A percentile compares a stretch with the other conserved stretches of the same genome.
Evolutionary conservation across 179 eudicot species (phyloP).

Genomic region (Silene vulgaris): DNA sequence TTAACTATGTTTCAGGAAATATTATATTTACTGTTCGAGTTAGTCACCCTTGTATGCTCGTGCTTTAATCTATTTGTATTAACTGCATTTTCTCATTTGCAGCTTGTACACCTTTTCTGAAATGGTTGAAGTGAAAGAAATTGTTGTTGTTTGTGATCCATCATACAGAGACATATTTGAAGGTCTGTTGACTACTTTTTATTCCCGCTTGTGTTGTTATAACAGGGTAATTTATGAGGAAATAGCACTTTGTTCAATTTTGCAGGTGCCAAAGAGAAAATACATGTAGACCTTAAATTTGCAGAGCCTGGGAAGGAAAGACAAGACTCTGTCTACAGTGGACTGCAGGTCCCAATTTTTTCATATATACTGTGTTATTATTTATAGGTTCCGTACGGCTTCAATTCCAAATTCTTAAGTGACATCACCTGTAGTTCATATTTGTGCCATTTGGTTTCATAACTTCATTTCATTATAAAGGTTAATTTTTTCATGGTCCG

Average conservation of each 20-base stretch:
- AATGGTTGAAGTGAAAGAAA: conserved; percentile 88
- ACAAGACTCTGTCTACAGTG: conserved; percentile 86
- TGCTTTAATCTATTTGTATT: conserved; percentile 15
- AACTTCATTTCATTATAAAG: not conserved
- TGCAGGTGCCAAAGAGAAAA: conserved; percentile 55
- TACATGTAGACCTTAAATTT: conserved; percentile 68
- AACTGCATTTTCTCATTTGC: conserved; percentile 28
- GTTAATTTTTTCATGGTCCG: not conserved
- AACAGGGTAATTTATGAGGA: conserved; percentile 1
- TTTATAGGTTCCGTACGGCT: not conserved
- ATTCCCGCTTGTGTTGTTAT: conserved; percentile 1
- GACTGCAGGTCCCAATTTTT: conserved; percentile 56
- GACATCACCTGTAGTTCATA: not conserved
- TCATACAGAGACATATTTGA: conserved; percentile 86
- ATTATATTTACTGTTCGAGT: not conserved
- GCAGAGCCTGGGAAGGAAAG: conserved; percentile 95
- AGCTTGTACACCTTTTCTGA: conserved; percentile 80
- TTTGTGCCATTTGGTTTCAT: not conserved
- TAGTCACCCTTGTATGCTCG: not conserved
- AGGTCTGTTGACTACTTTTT: conserved; percentile 41
- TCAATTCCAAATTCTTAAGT: not conserved
- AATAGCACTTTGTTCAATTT: conserved; percentile 14
- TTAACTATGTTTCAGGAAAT: not conserved
- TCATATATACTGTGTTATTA: not conserved
- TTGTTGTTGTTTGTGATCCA: conserved; percentile 96